A percentile compares a stretch with the other conserved stretches of the same genome.
phyloP scores from a whole-genome alignment of 2,329 filamentous ascomycete genomes.

The Fusarium mangiferae region DNA sequence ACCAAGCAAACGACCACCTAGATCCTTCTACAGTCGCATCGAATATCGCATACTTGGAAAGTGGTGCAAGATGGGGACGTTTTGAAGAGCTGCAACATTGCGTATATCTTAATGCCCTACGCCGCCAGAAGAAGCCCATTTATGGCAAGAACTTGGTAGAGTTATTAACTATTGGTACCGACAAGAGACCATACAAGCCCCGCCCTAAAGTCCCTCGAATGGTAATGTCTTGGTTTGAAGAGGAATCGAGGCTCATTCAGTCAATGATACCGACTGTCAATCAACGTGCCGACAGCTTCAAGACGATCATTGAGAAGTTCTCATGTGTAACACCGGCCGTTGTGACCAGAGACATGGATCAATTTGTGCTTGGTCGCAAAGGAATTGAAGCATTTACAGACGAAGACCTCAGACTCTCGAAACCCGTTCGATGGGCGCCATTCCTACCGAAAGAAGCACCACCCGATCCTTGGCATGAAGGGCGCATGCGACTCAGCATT shows the following conservation, averaged over 20 bases:
- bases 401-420: constrained; percentile 66
- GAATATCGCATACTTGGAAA: constrained; percentile 78
- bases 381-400: constrained; percentile 68
- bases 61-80: constrained; percentile 72
- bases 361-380: constrained; percentile 71
- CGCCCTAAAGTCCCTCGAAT: constrained; percentile 69
- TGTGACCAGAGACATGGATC: constrained; percentile 80
- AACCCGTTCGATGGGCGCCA: constrained; percentile 64
- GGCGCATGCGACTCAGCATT: constrained; percentile 90
- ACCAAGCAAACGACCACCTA: constrained; percentile 63
- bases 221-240: constrained; percentile 79
- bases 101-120: constrained; percentile 82
- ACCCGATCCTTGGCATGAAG: constrained; percentile 89
- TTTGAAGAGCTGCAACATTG: constrained; percentile 84
- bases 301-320: constrained; percentile 84
- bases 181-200: constrained; percentile 67
- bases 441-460: constrained; percentile 67
- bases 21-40: constrained; percentile 76
- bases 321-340: constrained; percentile 92
- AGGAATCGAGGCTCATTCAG: constrained; percentile 71
- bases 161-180: constrained; percentile 72
- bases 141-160: constrained; percentile 86
- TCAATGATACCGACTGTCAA: constrained; percentile 79
- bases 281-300: constrained; percentile 76
- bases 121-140: constrained; percentile 81